Evolutionary conservation across 257 asterid species (phyloP).

Genomic region (Echium plantagineum): DNA sequence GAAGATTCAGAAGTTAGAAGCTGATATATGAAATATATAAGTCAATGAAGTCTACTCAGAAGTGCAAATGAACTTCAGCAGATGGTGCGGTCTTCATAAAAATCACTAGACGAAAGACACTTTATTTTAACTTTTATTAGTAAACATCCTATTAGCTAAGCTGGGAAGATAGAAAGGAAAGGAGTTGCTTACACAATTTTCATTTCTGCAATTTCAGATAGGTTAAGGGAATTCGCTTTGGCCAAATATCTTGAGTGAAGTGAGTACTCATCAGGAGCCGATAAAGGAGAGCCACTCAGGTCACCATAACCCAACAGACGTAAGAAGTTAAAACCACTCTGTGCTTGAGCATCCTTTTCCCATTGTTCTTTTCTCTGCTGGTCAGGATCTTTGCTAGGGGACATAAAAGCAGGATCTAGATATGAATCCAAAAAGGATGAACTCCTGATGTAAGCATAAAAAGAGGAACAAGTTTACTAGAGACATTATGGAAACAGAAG

Average conservation of each 20-base stretch:
- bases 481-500: not conserved
- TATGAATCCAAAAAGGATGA: conserved; percentile 70
- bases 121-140: not conserved
- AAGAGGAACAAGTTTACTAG: not conserved
- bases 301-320: conserved; percentile 90
- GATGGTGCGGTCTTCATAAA: not conserved
- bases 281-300: conserved; percentile 72
- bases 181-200: conserved; percentile 68
- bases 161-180: conserved; percentile 1
- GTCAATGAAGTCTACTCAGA: not conserved
- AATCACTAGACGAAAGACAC: not conserved
- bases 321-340: conserved; percentile 51
- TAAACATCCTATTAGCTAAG: not conserved
- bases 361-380: conserved; percentile 79
- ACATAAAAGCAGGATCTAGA: conserved; percentile 92
- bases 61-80: not conserved
- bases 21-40: not conserved
- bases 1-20: not conserved
- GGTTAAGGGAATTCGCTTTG: conserved; percentile 82
- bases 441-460: conserved; percentile 32
- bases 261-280: conserved; percentile 89
- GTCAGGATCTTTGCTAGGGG: conserved; percentile 83
- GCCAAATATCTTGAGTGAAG: conserved; percentile 92
- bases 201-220: conserved; percentile 90
- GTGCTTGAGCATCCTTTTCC: conserved; percentile 72